These are phyloP conservation scores for Entomophthora muscae DNA, from an alignment of 371 early-diverging fungal genomes.

Conservation along the genomic window DNA sequence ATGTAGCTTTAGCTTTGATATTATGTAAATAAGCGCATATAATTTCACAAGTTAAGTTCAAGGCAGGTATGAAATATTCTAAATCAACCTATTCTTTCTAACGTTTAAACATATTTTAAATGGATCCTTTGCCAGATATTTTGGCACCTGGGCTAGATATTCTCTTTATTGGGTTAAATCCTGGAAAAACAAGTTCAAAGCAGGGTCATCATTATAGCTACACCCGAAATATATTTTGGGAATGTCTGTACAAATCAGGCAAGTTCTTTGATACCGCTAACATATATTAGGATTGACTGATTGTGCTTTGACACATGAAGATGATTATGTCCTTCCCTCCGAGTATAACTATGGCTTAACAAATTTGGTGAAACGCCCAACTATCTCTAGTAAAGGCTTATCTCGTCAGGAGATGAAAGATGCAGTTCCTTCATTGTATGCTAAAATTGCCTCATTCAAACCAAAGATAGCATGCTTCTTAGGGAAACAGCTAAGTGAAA, in stretches of 20 bases:
- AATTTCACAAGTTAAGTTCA: no score
- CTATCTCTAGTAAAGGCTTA: conserved; percentile 32
- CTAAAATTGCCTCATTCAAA: conserved; percentile 32
- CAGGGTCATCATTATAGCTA: conserved; percentile 51
- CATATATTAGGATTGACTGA: not conserved
- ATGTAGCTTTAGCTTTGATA: no score
- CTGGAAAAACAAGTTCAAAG: conserved; percentile 36
- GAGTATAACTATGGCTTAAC: conserved; percentile 40
- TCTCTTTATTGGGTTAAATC: conserved; percentile 62
- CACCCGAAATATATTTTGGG: conserved; percentile 62
- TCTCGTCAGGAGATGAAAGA: conserved; percentile 31
- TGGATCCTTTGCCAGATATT: conserved; percentile 27
- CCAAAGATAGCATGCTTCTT: conserved; percentile 55
- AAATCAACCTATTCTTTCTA: no score
- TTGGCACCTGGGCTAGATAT: conserved; percentile 43
- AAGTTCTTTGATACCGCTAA: conserved; percentile 16
- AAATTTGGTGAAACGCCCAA: conserved; percentile 41
- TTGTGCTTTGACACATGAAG: conserved; percentile 18
- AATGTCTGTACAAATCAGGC: conserved; percentile 40
- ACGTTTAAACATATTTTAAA: no score
- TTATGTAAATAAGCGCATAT: no score
- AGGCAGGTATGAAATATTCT: no score
- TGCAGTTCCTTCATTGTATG: conserved; percentile 34
- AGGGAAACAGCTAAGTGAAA: conserved; percentile 18
- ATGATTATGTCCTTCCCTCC: conserved; percentile 29